Evolutionary conservation across 1,139 yeast genomes (phyloP), one percentile per base, ranked within the genome.

Genomic region (Saccharomyces hybrid): DNA sequence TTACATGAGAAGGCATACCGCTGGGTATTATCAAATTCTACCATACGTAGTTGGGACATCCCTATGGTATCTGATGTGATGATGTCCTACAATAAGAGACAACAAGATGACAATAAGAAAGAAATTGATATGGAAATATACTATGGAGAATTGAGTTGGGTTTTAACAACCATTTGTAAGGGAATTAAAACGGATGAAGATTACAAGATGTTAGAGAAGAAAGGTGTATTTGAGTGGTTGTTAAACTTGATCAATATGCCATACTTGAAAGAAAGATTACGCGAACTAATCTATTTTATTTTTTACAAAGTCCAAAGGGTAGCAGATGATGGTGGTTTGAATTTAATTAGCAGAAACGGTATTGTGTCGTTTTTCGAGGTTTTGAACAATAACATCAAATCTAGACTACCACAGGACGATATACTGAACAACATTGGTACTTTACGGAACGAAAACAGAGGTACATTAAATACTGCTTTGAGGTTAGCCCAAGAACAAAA

Each of bases 1-100:
- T 65, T 91, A 48, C 88, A 86, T 67, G 96, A 88, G 59, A 80
- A 81, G 58, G 80, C 82, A 0, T 81, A 77, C 63, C 77, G 83
- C 60, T 86, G 80, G 74, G 74, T 86, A 8, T 72, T 86, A 34
- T 70, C 70, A 51, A 65, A 69, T 23, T 76, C 77, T 8, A 72
- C 73, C 6, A 70, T 88, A 48, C 77, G 78, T 57, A 60, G 72
- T 0, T 74, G 73, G 56, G 93, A 87, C 44, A 68, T 90, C 32
- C 97, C 97, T 2, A 67, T 90, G 54, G 81, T 75, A 65, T 76
- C 75, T 46, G 70, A 78, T 3, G 76, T 86, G 28, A 72, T 73
- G 29, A 72, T 73, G 4, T 65, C 73, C 25, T 38, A 38, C 44
- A 38, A 38, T 11, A 38, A 38, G 13, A 38, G 44, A 19, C 44